Evolutionary conservation across 371 early-diverging fungal genomes (phyloP), one percentile per base, ranked within the genome.

Genomic region (Chytridiales sp.): DNA sequence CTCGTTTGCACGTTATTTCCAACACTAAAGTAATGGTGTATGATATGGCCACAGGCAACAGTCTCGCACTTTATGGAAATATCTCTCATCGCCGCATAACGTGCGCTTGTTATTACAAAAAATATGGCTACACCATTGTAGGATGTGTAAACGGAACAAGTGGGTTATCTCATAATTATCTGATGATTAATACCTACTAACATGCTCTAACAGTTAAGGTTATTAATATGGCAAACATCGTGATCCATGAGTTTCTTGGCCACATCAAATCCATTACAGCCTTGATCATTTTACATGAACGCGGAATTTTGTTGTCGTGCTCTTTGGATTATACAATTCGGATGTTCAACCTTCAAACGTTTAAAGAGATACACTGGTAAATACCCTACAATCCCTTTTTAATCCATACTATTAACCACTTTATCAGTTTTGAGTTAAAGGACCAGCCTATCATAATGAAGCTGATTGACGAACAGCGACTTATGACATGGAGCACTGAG

Each of bases 281-380:
- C 0, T 44, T 82, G 5, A 67, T 66, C 9, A 15, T 68, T 6
- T 74, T 71, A 55, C 73, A 70, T 2, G 56, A 69, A 35, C 72
- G 69, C 5, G 70, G 69, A 1, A 26, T 78, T 3, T 17, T 82
- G 11, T 54, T 80, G 5, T 63, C 80, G 9, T 62, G 69, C 11
- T 63, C 75, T 0, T 31, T 72, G 57, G 82, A 82, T 47, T 61
- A 65, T n/a, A 61, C 73, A 1, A 53, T 82, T 8, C 54, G 77
- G 21, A 60, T 82, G 71, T 78, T 59, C 56, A 73, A 58, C 47
- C 48, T 80, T 19, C 62, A 66, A 27, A 67, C 65, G 1, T 82
- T 79, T 46, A 62, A 68, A 50, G 77, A 78, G 48, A 63, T 81
- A 8, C 75, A 75, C 42, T 63, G 77, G 78, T 81, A 64, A 44